A percentile compares a stretch with the other conserved stretches of the same genome.
These are phyloP conservation scores for Fusarium nematophilum DNA, from an alignment of 2,329 filamentous ascomycete genomes.

Conservation along the genomic window DNA sequence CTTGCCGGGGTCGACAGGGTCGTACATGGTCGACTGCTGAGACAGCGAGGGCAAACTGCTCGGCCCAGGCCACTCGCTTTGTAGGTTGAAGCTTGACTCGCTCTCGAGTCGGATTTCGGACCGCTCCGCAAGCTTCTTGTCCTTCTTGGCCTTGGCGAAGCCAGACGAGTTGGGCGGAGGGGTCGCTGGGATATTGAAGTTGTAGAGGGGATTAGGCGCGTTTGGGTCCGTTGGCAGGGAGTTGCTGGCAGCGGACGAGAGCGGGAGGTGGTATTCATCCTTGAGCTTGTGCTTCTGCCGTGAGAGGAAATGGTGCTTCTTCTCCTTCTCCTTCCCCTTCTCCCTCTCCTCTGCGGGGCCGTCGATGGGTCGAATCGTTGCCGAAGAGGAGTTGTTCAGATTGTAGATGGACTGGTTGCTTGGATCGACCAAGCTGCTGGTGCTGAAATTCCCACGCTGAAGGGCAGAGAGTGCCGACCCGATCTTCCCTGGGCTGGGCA, in stretches of 20 bases:
- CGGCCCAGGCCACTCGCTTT: conserved; percentile 64
- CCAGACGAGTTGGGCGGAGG: conserved; percentile 72
- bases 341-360: conserved; percentile 58
- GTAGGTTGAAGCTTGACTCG: conserved; percentile 57
- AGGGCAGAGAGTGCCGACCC: conserved; percentile 73
- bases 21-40: conserved; percentile 60
- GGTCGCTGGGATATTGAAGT: conserved; percentile 79
- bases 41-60: conserved; percentile 61
- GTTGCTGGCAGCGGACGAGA: conserved; percentile 82
- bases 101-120: conserved; percentile 63
- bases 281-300: conserved; percentile 83
- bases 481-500: conserved; percentile 80
- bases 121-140: conserved; percentile 83
- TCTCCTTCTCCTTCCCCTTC: conserved; percentile 74
- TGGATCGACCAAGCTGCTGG: conserved; percentile 75
- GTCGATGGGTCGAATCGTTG: conserved; percentile 77
- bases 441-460: conserved; percentile 76
- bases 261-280: conserved; percentile 77
- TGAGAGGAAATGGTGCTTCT: conserved; percentile 83
- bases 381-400: conserved; percentile 79
- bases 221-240: conserved; percentile 80
- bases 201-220: conserved; percentile 81
- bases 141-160: conserved; percentile 87
- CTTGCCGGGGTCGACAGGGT: conserved; percentile 65
- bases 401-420: conserved; percentile 74